Evolutionary conservation across 805 yeast genomes (phyloP).

Genomic region (Diddensiella santjacobensis): DNA sequence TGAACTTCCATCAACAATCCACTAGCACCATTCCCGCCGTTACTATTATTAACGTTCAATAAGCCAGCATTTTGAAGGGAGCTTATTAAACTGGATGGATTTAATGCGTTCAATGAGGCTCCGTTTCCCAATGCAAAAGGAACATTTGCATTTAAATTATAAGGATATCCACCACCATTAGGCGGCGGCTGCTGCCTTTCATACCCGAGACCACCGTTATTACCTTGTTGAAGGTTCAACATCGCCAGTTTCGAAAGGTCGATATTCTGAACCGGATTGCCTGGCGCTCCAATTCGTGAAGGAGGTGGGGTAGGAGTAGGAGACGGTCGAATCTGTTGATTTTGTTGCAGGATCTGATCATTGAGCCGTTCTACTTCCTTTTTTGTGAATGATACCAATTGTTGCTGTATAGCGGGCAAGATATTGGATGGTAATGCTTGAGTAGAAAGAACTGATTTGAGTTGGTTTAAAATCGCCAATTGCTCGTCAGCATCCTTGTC

Average conservation of each 20-base stretch:
- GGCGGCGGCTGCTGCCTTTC: background rate
- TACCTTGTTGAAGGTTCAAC: background rate
- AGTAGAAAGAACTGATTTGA: constrained; percentile 29
- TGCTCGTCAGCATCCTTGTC: constrained; percentile 32
- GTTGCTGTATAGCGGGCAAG: constrained; percentile 30
- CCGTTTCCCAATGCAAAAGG: background rate
- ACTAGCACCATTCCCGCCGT: background rate
- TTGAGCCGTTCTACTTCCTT: constrained; percentile 29
- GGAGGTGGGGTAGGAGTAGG: background rate
- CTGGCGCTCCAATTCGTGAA: background rate
- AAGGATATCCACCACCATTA: background rate
- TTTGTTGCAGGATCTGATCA: background rate
- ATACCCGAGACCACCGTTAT: background rate
- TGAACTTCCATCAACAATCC: constrained; percentile 25
- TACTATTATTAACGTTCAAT: constrained; percentile 9
- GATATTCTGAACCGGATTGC: background rate
- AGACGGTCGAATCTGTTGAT: background rate
- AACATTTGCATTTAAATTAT: background rate
- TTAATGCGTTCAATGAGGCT: background rate
- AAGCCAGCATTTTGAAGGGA: constrained; percentile 30
- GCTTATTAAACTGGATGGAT: constrained; percentile 19
- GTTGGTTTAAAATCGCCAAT: constrained; percentile 28
- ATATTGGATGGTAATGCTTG: constrained; percentile 27
- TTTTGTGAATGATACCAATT: constrained; percentile 27
- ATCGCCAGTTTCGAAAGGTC: constrained; percentile 11